These are phyloP conservation scores for Dichotomocladium elegans DNA, from an alignment of 371 early-diverging fungal genomes.

Conservation along the genomic window DNA sequence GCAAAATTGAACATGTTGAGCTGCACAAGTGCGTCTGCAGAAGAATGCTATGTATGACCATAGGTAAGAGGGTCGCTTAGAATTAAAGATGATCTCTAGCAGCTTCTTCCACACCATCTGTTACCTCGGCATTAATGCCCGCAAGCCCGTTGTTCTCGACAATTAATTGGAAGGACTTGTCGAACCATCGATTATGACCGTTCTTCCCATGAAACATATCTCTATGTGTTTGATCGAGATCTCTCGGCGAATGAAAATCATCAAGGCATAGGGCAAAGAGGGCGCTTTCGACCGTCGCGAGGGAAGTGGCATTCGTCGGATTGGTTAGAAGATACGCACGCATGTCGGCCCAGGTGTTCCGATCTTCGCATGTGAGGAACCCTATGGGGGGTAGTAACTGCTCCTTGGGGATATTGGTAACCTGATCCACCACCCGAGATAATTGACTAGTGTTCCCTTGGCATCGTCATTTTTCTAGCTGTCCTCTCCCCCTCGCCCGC, in stretches of 20 bases:
- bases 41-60: too few relatives aligned
- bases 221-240: slow-evolving; percentile 31
- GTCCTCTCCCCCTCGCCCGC: slow-evolving; percentile 54
- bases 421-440: slow-evolving; percentile 33
- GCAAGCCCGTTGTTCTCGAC: slow-evolving; percentile 77
- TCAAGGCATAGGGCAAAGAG: slow-evolving; percentile 80
- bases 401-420: slow-evolving; percentile 26
- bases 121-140: slow-evolving; percentile 81
- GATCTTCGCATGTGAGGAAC: slow-evolving; percentile 79
- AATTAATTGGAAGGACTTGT: slow-evolving; percentile 66
- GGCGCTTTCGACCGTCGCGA: slow-evolving; percentile 57
- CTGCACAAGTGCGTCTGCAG: slow-evolving; percentile 54
- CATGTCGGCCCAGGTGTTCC: slow-evolving; percentile 78
- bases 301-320: slow-evolving; percentile 44
- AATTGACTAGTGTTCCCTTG: slow-evolving; percentile 20
- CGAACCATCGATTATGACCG: slow-evolving; percentile 87
- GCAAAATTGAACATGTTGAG: slow-evolving; percentile 34
- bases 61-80: too few relatives aligned
- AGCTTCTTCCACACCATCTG: slow-evolving; percentile 22
- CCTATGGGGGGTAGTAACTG: slow-evolving; percentile 58
- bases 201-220: slow-evolving; percentile 53
- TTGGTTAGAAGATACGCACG: slow-evolving; percentile 55
- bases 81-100: too few relatives aligned
- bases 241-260: slow-evolving; percentile 45
- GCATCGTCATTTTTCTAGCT: slow-evolving; percentile 64